Evolutionary conservation across 2,329 filamentous ascomycete genomes (phyloP).

Genomic region (Microsporum audouinii): DNA sequence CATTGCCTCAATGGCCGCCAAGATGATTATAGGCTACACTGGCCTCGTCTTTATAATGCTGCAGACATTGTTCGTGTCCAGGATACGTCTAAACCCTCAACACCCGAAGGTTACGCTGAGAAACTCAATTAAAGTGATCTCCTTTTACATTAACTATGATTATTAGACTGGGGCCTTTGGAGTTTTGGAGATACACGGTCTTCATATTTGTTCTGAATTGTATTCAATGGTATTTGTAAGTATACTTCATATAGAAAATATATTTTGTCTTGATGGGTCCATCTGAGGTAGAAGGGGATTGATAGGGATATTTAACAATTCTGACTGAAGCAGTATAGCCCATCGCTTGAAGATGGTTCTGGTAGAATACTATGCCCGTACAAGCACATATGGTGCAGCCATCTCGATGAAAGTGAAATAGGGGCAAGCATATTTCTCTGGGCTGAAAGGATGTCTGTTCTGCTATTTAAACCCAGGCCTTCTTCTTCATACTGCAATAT

Average conservation of each 20-base stretch:
- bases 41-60: conserved; percentile 52
- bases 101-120: conserved; percentile 6
- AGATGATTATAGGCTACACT: conserved; percentile 58
- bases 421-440: too few relatives aligned
- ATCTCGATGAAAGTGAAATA: too few relatives aligned
- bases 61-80: conserved; percentile 39
- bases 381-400: too few relatives aligned
- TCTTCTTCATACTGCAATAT: too few relatives aligned
- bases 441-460: too few relatives aligned
- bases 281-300: not conserved
- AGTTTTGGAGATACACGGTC: not conserved
- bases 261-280: not conserved
- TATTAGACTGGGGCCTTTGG: not conserved
- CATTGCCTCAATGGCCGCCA: conserved; percentile 63
- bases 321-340: too few relatives aligned
- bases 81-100: conserved; percentile 8
- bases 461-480: too few relatives aligned
- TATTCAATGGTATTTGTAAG: not conserved
- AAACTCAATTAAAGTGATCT: conserved; percentile 4
- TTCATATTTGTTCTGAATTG: not conserved
- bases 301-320: not conserved
- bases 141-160: not conserved
- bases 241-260: not conserved
- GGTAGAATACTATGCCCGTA: too few relatives aligned
- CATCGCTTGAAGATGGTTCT: too few relatives aligned